Percentiles rank a stretch among this genome's conserved stretches.
phyloP scores from a whole-genome alignment of 208 protist genomes.

The Trichomonas tenax region DNA sequence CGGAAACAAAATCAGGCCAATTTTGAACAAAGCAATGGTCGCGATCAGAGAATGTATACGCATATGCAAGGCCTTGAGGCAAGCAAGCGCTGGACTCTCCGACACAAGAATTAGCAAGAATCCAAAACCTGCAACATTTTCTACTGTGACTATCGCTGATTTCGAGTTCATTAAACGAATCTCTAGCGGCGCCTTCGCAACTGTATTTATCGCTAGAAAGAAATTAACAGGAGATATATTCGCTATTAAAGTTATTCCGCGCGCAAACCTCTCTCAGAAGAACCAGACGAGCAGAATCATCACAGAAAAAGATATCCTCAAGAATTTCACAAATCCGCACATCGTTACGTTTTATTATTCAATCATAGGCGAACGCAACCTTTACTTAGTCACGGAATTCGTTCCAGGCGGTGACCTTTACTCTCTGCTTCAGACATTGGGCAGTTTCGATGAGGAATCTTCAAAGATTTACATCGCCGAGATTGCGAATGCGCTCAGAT shows the following conservation, averaged over 20 bases:
- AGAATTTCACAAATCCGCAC: not conserved
- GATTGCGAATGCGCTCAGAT: not conserved
- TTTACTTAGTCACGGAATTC: not conserved
- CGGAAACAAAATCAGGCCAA: not conserved
- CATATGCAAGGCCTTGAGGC: not conserved
- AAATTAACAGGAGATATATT: conserved; percentile 44
- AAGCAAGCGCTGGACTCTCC: not conserved
- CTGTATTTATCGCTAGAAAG: conserved; percentile 45
- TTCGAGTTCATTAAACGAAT: conserved; percentile 55
- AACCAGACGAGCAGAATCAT: not conserved
- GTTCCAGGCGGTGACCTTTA: not conserved
- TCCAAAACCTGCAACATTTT: too few relatives aligned
- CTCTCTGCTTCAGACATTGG: not conserved
- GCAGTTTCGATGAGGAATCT: not conserved
- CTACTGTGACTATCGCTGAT: conserved; percentile 33
- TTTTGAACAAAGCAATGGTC: not conserved
- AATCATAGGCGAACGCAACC: not conserved
- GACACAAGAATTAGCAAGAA: not conserved
- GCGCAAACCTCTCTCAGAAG: not conserved
- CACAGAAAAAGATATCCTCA: not conserved
- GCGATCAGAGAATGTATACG: not conserved
- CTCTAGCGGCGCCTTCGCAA: conserved; percentile 52
- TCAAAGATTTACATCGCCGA: not conserved
- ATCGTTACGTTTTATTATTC: not conserved
- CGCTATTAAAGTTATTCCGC: conserved; percentile 45